Conservation (phyloP, 768 basidiomycete genomes). For the Gloeostereum incarnatum region DNA sequence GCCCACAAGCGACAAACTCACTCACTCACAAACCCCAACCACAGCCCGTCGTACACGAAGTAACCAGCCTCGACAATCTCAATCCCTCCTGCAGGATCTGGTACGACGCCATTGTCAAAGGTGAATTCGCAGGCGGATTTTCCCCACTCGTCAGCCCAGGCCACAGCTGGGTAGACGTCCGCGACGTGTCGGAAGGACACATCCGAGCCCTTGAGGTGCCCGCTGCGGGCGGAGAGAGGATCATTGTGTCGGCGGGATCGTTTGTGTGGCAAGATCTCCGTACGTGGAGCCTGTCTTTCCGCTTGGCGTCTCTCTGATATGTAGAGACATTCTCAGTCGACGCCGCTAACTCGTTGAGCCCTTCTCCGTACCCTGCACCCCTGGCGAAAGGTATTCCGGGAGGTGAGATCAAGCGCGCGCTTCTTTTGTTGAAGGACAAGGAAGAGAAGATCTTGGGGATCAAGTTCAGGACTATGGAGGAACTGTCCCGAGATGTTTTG, state of each 20-base stretch:
- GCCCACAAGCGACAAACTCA: not conserved
- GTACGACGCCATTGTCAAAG: constrained; percentile 1
- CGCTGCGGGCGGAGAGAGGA: constrained; percentile 34
- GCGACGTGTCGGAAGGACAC: constrained; percentile 37
- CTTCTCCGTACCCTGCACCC: not conserved
- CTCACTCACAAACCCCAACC: no score
- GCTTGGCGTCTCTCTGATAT: no score
- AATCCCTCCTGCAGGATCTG: constrained; percentile 14
- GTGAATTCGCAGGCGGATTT: not conserved
- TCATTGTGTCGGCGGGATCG: constrained; percentile 22
- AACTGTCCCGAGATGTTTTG: not conserved
- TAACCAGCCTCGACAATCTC: constrained; percentile 13
- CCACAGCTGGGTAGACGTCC: constrained; percentile 25
- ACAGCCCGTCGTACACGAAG: constrained; percentile 15
- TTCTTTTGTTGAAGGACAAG: not conserved
- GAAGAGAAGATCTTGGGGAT: not conserved
- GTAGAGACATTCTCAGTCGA: no score
- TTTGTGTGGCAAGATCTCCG: not conserved
- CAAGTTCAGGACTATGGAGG: not conserved
- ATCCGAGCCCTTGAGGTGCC: constrained; percentile 28
- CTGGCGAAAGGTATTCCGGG: constrained; percentile 1
- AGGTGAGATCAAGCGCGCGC: not conserved
- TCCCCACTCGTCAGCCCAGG: not conserved
- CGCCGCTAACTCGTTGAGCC: not conserved
- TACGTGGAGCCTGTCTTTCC: no score